A percentile compares a stretch with the other conserved stretches of the same genome.
Evolutionary conservation across 108 stramenopile genomes (phyloP).

Genomic region (Cyclotella cryptica): DNA sequence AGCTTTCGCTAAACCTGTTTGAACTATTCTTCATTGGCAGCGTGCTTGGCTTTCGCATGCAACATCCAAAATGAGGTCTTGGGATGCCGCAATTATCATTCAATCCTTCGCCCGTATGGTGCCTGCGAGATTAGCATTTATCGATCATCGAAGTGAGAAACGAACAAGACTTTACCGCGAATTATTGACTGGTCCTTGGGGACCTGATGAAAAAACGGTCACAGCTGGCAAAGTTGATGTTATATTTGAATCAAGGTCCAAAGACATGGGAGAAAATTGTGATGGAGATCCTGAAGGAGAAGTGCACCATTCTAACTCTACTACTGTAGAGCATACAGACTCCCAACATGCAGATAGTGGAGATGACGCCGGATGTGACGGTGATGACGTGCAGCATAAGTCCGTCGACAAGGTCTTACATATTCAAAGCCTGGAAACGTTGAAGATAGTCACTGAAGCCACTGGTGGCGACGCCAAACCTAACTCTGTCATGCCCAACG

Average conservation of each 20-base stretch:
- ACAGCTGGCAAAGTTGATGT: not conserved
- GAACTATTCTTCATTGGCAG: not conserved
- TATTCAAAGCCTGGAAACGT: not conserved
- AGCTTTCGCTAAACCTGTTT: no score
- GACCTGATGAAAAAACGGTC: not conserved
- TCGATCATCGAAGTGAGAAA: constrained; percentile 9
- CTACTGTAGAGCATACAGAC: not conserved
- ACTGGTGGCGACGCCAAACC: not conserved
- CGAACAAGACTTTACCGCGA: constrained; percentile 4
- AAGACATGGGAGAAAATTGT: not conserved
- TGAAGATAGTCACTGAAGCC: not conserved
- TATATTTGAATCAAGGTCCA: not conserved
- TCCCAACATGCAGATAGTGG: not conserved
- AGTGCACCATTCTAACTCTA: not conserved
- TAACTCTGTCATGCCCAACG: no score
- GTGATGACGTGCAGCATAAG: not conserved
- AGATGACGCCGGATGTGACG: not conserved
- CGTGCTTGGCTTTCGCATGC: constrained; percentile 13
- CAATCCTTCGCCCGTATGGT: constrained; percentile 22
- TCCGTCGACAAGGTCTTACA: no score
- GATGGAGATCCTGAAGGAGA: not conserved
- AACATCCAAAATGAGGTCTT: not conserved
- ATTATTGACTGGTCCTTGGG: not conserved
- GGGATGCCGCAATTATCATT: constrained; percentile 12
- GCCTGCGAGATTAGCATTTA: not conserved